phyloP scores from a whole-genome alignment of 2,329 filamentous ascomycete genomes.

The Zymoseptoria tritici region DNA sequence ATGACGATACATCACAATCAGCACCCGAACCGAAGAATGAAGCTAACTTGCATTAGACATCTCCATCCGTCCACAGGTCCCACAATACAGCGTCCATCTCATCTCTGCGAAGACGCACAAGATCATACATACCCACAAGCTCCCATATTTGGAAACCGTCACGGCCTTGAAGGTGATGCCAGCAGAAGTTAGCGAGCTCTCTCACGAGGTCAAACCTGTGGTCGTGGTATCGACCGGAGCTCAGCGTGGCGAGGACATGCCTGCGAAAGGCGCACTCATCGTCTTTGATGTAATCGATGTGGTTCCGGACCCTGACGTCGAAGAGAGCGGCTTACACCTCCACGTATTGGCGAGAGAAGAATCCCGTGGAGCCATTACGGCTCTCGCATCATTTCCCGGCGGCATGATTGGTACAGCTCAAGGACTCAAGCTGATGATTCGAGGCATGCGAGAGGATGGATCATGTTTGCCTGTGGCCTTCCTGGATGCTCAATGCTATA shows the following conservation, averaged over 20 bases:
- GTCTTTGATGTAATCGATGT: slow-evolving; percentile 89
- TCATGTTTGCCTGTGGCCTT: slow-evolving; percentile 90
- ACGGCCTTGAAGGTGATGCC: slow-evolving; percentile 77
- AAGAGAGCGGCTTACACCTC: slow-evolving; percentile 77
- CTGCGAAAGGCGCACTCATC: slow-evolving; percentile 75
- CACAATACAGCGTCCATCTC: slow-evolving; percentile 68
- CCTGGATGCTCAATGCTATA: slow-evolving; percentile 94
- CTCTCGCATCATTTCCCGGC: slow-evolving; percentile 64
- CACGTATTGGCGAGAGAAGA: slow-evolving; percentile 85
- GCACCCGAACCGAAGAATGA: not conserved
- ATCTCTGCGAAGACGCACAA: slow-evolving; percentile 70
- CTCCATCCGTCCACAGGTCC: slow-evolving; percentile 57
- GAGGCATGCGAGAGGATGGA: slow-evolving; percentile 91
- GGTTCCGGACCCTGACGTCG: slow-evolving; percentile 76
- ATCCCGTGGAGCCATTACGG: slow-evolving; percentile 85
- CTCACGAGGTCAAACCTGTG: slow-evolving; percentile 74
- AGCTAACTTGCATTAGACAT: slow-evolving; percentile 35
- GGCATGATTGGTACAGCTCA: slow-evolving; percentile 86
- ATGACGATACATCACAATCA: not conserved
- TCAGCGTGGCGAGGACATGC: slow-evolving; percentile 82
- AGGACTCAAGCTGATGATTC: slow-evolving; percentile 94
- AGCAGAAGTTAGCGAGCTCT: slow-evolving; percentile 84
- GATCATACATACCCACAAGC: slow-evolving; percentile 65
- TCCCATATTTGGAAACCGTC: slow-evolving; percentile 69
- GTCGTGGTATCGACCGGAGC: slow-evolving; percentile 80